These are phyloP conservation scores for Tulasnella sp. DNA, from an alignment of 768 basidiomycete genomes.

Conservation along the genomic window DNA sequence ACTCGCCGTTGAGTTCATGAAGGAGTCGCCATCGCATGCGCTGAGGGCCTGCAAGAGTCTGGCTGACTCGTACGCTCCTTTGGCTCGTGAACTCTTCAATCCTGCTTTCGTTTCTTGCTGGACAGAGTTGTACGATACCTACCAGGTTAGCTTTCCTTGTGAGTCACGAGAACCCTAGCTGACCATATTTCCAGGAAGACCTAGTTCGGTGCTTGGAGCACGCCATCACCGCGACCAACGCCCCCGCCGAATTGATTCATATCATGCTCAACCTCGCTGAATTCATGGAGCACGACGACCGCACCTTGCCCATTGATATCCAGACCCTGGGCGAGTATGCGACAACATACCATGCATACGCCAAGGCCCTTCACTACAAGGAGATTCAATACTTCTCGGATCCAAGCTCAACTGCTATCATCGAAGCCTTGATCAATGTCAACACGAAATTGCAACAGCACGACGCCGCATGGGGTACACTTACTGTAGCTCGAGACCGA, in stretches of 20 bases:
- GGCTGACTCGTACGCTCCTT: conserved; percentile 80
- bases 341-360: conserved; percentile 85
- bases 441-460: conserved; percentile 95
- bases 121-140: conserved; percentile 90
- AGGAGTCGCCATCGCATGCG: conserved; percentile 97
- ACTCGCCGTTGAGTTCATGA: conserved; percentile 91
- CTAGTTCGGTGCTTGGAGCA: conserved; percentile 80
- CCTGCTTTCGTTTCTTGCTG: conserved; percentile 98
- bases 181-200: conserved; percentile 56
- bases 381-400: conserved; percentile 94
- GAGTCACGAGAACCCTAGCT: background rate
- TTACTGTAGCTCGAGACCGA: conserved; percentile 79
- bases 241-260: conserved; percentile 84
- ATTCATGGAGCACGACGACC: conserved; percentile 99
- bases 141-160: conserved; percentile 45
- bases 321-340: conserved; percentile 90
- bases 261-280: conserved; percentile 88
- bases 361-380: conserved; percentile 97
- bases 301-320: conserved; percentile 86
- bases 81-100: conserved; percentile 93
- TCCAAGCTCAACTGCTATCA: conserved; percentile 69
- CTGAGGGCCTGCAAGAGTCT: conserved; percentile 90
- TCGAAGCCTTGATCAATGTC: conserved; percentile 90
- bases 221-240: conserved; percentile 58
- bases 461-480: conserved; percentile 95